Evolutionary conservation across 2,329 filamentous ascomycete species (phyloP).

Genomic region (Apiospora koreana): DNA sequence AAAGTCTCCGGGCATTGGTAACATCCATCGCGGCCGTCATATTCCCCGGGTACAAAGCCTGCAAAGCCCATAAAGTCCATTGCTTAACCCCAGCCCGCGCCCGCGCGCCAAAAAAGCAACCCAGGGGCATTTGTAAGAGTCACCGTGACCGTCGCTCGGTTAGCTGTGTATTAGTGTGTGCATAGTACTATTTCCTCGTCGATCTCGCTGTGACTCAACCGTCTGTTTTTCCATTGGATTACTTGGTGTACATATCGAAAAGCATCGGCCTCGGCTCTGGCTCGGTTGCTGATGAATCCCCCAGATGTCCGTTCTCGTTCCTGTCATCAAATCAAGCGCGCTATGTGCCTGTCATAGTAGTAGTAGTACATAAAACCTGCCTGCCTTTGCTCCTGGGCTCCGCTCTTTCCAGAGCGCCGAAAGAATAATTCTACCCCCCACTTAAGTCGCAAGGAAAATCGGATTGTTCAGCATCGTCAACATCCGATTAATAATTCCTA

Average conservation of each 20-base stretch:
- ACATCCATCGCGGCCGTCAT: background rate
- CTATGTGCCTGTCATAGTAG: constrained; percentile 2
- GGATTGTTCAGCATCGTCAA: constrained; percentile 11
- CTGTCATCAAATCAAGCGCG: background rate
- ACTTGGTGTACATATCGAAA: no score
- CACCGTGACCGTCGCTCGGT: constrained; percentile 4
- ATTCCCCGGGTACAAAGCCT: background rate
- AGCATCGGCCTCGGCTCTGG: constrained; percentile 1
- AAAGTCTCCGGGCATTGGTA: background rate
- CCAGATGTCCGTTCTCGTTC: background rate
- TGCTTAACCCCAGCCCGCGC: constrained; percentile 1
- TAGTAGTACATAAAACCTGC: background rate
- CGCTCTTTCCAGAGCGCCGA: constrained; percentile 3
- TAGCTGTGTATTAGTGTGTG: background rate
- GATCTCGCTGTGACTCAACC: background rate
- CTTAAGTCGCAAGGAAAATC: background rate
- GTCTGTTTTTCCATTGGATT: background rate
- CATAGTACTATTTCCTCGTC: background rate
- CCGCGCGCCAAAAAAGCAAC: background rate
- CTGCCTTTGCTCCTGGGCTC: background rate
- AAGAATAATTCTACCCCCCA: background rate
- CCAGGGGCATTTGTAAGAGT: constrained; percentile 3
- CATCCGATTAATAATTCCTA: constrained; percentile 11
- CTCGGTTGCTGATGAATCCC: constrained; percentile 6
- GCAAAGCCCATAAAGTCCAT: background rate